phyloP scores from a whole-genome alignment of 129 eudicot genomes.

The Gnaphalium uliginosum region DNA sequence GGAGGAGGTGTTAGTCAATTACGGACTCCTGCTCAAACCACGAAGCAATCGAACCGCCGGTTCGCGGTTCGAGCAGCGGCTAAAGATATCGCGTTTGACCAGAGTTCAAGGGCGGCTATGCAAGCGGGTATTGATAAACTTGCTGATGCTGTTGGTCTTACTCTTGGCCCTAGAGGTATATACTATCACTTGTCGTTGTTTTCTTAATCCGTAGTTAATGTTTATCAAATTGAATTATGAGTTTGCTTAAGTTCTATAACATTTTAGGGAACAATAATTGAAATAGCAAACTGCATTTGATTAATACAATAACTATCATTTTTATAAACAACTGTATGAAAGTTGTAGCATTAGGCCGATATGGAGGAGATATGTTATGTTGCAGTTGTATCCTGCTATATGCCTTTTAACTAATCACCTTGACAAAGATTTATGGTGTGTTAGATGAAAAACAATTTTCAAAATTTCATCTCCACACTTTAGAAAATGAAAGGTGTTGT shows the following conservation, averaged over 20 bases:
- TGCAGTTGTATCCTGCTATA: too few species aligned
- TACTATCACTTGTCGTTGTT: conserved; percentile 1
- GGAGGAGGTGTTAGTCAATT: conserved; percentile 47
- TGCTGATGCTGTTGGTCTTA: conserved; percentile 83
- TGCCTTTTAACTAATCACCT: too few species aligned
- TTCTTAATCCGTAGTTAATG: not conserved
- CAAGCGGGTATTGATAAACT: conserved; percentile 90
- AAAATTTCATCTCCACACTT: too few species aligned
- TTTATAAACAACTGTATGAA: too few species aligned
- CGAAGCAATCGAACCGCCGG: conserved; percentile 36
- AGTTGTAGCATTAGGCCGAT: too few species aligned
- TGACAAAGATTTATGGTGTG: too few species aligned
- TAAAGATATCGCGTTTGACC: conserved; percentile 91
- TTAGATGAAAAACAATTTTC: too few species aligned
- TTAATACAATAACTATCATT: not conserved
- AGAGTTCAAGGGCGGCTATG: conserved; percentile 74
- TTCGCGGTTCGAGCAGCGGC: conserved; percentile 78
- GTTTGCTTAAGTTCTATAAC: not conserved
- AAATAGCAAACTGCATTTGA: not conserved
- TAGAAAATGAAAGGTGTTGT: too few species aligned
- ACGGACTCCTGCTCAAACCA: conserved; percentile 47
- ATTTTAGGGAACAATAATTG: not conserved
- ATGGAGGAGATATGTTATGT: too few species aligned
- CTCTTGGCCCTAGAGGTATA: conserved; percentile 89
- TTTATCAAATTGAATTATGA: not conserved